Percentiles rank a stretch among this genome's conserved stretches.
Evolutionary conservation across 805 yeast species (phyloP).

Genomic region (Sugiyamaella boreocaroliniensis): DNA sequence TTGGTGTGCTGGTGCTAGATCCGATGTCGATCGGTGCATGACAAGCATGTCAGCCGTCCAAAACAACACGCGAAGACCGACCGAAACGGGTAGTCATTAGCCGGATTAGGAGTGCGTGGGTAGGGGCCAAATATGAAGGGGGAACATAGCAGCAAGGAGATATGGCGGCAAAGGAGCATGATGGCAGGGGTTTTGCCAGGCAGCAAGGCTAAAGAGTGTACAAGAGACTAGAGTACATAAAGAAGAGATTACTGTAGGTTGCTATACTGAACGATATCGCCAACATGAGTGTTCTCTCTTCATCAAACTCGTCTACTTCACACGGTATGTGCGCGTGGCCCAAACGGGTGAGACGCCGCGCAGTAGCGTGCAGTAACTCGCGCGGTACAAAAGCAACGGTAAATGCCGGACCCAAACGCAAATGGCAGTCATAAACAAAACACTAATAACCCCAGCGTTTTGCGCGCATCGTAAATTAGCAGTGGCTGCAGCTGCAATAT

Average conservation of each 20-base stretch:
- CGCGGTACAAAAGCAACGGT: background rate
- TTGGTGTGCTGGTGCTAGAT: background rate
- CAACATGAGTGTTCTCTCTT: too few species aligned
- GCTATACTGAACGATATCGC: too few species aligned
- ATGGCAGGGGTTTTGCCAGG: too few species aligned
- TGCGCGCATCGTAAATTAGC: background rate
- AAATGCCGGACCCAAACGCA: background rate
- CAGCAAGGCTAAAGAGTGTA: too few species aligned
- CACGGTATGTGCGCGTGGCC: background rate
- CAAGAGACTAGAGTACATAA: too few species aligned
- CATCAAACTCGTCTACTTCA: too few species aligned
- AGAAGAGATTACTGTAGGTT: too few species aligned
- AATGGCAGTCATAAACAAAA: background rate
- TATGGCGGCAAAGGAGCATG: too few species aligned
- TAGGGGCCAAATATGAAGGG: too few species aligned
- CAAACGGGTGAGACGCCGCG: background rate
- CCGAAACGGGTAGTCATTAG: background rate
- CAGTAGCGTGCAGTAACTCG: background rate
- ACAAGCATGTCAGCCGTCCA: background rate
- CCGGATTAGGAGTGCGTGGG: background rate
- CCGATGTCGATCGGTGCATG: background rate
- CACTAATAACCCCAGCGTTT: background rate
- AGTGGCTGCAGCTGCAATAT: background rate
- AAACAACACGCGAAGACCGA: background rate
- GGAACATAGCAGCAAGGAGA: too few species aligned